Evolutionary conservation across 441 rosid genomes (phyloP).

Genomic region (Mallotus repandus): DNA sequence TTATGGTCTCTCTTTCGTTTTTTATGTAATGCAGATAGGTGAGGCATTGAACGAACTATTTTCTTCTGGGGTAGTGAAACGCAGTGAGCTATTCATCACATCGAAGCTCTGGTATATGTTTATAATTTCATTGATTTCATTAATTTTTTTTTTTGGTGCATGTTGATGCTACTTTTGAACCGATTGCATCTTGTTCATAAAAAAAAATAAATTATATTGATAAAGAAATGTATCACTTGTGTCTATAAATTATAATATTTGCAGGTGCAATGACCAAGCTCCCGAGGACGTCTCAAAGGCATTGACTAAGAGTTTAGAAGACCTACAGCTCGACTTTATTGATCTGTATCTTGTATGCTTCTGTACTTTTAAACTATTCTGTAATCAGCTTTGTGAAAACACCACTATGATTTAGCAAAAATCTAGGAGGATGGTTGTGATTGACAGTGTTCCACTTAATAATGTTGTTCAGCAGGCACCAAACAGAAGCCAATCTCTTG

Average conservation of each 20-base stretch:
- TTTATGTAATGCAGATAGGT: conserved; percentile 41
- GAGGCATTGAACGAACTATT: conserved; percentile 45
- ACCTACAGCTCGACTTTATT: conserved; percentile 50
- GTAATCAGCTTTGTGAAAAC: neutral
- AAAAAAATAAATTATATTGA: neutral
- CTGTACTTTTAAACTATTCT: neutral
- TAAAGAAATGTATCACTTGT: neutral
- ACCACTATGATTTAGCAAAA: neutral
- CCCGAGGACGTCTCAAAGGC: conserved; percentile 56
- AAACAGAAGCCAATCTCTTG: too few species aligned
- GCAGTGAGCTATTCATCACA: conserved; percentile 47
- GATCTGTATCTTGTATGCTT: conserved; percentile 51
- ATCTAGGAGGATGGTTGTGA: too few species aligned
- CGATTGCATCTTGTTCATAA: neutral
- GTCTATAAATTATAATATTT: conserved; percentile 7
- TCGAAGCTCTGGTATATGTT: conserved; percentile 49
- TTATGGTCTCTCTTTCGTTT: too few species aligned
- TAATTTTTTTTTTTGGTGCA: neutral
- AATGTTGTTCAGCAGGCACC: too few species aligned
- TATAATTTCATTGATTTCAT: neutral
- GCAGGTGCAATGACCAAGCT: conserved; percentile 50
- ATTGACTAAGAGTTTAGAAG: conserved; percentile 38
- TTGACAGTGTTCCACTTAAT: too few species aligned
- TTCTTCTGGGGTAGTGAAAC: conserved; percentile 44
- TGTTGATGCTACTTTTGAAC: neutral